A percentile compares a stretch with the other conserved stretches of the same genome.
phyloP scores from a whole-genome alignment of 2,329 filamentous ascomycete species.

The Trichoderma arundinaceum region DNA sequence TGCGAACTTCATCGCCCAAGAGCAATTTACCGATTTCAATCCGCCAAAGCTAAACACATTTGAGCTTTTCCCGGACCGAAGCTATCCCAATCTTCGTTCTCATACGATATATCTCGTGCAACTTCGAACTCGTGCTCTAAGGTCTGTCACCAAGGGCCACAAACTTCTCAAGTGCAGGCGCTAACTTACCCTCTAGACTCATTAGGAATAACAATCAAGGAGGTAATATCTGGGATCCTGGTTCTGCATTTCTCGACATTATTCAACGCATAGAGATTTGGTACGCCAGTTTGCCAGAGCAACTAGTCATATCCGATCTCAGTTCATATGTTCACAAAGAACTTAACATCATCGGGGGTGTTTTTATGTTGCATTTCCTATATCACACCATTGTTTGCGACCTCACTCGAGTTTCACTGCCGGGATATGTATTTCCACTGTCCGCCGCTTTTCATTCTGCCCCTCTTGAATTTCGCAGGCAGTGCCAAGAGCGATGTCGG shows the following conservation, averaged over 20 bases:
- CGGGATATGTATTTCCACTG: slow-evolving; percentile 22
- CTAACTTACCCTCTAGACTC: background rate
- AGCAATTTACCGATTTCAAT: background rate
- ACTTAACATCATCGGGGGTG: slow-evolving; percentile 17
- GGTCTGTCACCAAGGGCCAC: background rate
- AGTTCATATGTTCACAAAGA: slow-evolving; percentile 25
- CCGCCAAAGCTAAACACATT: slow-evolving; percentile 14
- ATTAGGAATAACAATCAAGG: background rate
- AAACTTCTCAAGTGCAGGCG: background rate
- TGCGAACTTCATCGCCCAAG: slow-evolving; percentile 18
- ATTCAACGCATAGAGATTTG: slow-evolving; percentile 10
- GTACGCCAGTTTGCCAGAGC: slow-evolving; percentile 8
- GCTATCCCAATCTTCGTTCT: slow-evolving; percentile 13
- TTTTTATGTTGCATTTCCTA: slow-evolving; percentile 26
- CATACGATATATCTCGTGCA: slow-evolving; percentile 25
- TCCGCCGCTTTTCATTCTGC: slow-evolving; percentile 15
- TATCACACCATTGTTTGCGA: slow-evolving; percentile 24
- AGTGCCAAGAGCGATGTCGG: slow-evolving; percentile 22
- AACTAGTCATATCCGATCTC: slow-evolving; percentile 12
- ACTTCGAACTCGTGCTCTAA: slow-evolving; percentile 14
- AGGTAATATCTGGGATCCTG: slow-evolving; percentile 17
- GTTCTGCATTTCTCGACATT: slow-evolving; percentile 24
- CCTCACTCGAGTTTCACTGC: slow-evolving; percentile 11
- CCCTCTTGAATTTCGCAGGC: slow-evolving; percentile 17
- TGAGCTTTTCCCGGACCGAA: slow-evolving; percentile 13